Evolutionary conservation across 768 basidiomycete species (phyloP), one percentile per base, ranked within the genome.

Genomic region (Leucocoprinus sp.): DNA sequence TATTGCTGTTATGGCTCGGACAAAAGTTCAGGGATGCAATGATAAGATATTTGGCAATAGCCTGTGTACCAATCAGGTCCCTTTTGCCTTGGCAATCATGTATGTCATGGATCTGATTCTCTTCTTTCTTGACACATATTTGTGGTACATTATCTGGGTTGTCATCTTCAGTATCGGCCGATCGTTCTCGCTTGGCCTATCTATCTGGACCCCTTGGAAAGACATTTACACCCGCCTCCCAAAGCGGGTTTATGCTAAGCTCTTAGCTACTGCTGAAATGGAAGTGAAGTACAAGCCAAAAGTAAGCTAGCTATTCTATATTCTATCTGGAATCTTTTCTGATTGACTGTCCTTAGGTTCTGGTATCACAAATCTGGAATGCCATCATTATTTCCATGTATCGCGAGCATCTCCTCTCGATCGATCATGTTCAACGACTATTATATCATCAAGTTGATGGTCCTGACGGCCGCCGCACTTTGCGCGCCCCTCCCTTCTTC

Each of bases 381-480:
- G 96, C 96, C 36, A 75, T 98, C 65, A 95, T 99, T 64, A 99
- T 99, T 52, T 98, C 95, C 45, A 99, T 99, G 96, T 99, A 99
- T 65, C 84, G 96, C 56, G 96, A 99, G 58, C 96, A 99, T 66
- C 71, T 99, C 39, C 72, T 99, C 29, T 95, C 92, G 51, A 99
- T 99, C 57, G 92, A 97, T 55, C 93, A 99, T 57, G 96, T 99
- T 37, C 96, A 99, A 61, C 85, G 93, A 42, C 75, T 99, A 15
- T 76, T 98, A 26, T 98, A 99, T 60, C 96, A 99, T 62, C 96
- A 99, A 65, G 85, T 92, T 15, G 93, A 95, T 52, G 81, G 82
- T 12, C 78, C 87, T 11, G 84, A 88, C 59, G 92, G 93, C 43
- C 84, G 86, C 50, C 78, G 96, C 21, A 90, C 90, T 15, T 78